Evolutionary conservation across 2,329 filamentous ascomycete genomes (phyloP).

Genomic region (Periconia macrospinosa): DNA sequence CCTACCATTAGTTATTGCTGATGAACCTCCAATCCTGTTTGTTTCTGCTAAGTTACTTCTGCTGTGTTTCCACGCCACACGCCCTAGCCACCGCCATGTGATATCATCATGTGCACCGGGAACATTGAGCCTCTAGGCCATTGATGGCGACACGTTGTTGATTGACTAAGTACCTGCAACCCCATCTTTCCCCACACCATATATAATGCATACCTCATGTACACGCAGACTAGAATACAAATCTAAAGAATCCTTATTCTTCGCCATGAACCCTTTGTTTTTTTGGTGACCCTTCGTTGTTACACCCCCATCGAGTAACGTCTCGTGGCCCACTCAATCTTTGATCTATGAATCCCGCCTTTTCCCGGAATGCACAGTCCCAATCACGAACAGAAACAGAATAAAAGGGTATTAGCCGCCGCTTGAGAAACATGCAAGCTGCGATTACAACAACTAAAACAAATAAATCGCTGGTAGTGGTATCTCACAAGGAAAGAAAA

Average conservation of each 20-base stretch:
- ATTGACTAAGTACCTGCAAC: constrained; percentile 4
- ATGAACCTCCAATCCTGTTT: neutral
- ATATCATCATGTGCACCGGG: neutral
- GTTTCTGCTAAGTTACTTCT: neutral
- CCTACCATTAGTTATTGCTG: too few species aligned
- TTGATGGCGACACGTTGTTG: constrained; percentile 1
- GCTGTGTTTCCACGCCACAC: neutral
- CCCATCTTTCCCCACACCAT: constrained; percentile 5
- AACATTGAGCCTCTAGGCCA: neutral
- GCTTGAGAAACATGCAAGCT: constrained; percentile 53
- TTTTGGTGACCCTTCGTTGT: neutral
- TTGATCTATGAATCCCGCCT: neutral
- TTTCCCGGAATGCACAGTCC: neutral
- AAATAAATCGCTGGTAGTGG: constrained; percentile 59
- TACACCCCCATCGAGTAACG: constrained; percentile 1
- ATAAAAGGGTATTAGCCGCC: constrained; percentile 48
- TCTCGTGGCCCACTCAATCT: neutral
- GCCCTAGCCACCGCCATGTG: neutral
- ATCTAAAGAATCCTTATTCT: neutral
- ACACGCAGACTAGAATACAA: neutral
- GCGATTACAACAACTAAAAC: constrained; percentile 56
- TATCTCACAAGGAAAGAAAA: constrained; percentile 38
- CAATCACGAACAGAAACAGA: neutral
- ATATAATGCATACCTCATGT: constrained; percentile 5
- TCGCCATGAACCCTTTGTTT: neutral